A percentile compares a stretch with the other conserved stretches of the same genome.
Evolutionary conservation across 768 basidiomycete genomes (phyloP).

Genomic region (Boletus subparvulus): DNA sequence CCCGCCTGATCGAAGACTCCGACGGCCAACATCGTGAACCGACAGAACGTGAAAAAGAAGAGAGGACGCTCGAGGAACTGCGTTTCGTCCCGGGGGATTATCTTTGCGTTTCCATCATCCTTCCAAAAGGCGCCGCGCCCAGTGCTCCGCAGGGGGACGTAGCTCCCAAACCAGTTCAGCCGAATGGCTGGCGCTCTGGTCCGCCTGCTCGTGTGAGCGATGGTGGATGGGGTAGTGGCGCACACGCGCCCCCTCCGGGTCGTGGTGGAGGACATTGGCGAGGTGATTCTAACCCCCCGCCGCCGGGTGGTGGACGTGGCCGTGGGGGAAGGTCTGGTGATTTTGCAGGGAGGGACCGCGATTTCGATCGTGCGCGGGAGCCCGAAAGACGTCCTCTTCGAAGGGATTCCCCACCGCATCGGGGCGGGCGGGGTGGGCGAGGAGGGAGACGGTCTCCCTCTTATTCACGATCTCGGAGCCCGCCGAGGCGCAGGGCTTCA

Average conservation of each 20-base stretch:
- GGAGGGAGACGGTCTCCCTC: constrained; percentile 41
- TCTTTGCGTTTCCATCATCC: constrained; percentile 67
- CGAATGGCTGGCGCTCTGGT: constrained; percentile 37
- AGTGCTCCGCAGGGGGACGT: constrained; percentile 51
- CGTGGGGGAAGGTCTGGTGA: constrained; percentile 39
- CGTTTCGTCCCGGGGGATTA: constrained; percentile 82
- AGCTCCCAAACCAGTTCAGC: constrained; percentile 34
- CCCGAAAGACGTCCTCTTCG: constrained; percentile 53
- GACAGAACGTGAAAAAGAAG: constrained; percentile 54
- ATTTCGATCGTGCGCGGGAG: constrained; percentile 38
- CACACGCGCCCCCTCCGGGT: constrained; percentile 35
- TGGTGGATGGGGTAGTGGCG: constrained; percentile 49
- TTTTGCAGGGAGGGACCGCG: constrained; percentile 37
- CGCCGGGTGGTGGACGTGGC: constrained; percentile 42
- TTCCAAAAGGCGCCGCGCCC: constrained; percentile 59
- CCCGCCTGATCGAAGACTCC: constrained; percentile 57
- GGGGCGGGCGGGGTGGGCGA: constrained; percentile 44
- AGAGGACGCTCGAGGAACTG: constrained; percentile 75
- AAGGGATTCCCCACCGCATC: constrained; percentile 48
- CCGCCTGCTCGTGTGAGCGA: constrained; percentile 41
- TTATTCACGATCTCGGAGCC: constrained; percentile 41
- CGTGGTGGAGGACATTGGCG: constrained; percentile 74
- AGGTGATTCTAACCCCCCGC: constrained; percentile 58
- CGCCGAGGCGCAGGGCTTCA: constrained; percentile 37
- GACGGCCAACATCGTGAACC: constrained; percentile 32